Base-by-base conservation (phyloP, 2,329 filamentous ascomycete species). In the Calonectria multiphialidica region DNA sequence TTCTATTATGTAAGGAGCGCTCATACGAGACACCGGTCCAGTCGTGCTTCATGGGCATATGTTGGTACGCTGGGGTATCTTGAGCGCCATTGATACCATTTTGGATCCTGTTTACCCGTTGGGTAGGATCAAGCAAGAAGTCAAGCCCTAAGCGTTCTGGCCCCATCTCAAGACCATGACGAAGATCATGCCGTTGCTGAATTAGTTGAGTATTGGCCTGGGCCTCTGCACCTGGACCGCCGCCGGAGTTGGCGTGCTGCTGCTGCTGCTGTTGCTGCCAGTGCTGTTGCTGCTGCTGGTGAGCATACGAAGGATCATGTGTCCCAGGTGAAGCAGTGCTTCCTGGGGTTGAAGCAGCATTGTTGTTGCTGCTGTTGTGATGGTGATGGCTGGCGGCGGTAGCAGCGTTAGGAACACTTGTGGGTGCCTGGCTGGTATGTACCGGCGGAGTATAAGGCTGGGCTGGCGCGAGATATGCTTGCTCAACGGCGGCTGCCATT, bases 131-230 rank as follows among this genome's bases (percentile, higher is more conserved):
- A 1, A 96, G 87, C 2, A 97, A 86, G 76, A 95, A 96, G 70
- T 92, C 93, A 37, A 97, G 89, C 7, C 92, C 93, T 10, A 96
- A 86, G 57, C 92, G 89, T 79, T 96, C 94, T 1, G 89, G 86
- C 3, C 89, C 88, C 70, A 94, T 84, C 45, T 93, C 89, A 1
- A 93, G 81, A 45, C 88, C 88, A 69, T 92, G 90, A 21, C 86
- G 81, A 62, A 88, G 83, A 23, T 87, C 86, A 35, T 88, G 84
- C 8, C 86, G 85, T 76, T 89, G 89, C 78, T 88, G 88, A 73
- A 81, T 86, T 66, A 85, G 80, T 71, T 82, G 80, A 7, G 37
- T 65, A 25, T 68, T 74, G 35, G 75, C 66, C 16, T 76, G 69
- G 6, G 70, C 55, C 33, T 80, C 74, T 16, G 18, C 3, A 5